Evolutionary conservation across 352 stramenopile genomes (phyloP).

Genomic region (Phytophthora hybrid): DNA sequence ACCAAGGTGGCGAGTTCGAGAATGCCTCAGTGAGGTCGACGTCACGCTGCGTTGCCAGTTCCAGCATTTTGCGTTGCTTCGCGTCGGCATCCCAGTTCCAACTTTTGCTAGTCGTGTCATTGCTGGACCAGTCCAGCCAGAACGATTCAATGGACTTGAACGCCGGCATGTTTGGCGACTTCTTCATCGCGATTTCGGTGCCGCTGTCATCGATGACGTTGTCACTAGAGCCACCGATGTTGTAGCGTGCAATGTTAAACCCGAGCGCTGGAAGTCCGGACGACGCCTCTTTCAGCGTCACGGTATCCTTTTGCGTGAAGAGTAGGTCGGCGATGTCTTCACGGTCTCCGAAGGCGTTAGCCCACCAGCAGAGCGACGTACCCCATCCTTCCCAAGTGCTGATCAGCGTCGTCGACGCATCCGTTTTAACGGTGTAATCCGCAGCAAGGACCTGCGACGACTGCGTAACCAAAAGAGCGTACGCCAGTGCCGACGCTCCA

Average conservation of each 20-base stretch:
- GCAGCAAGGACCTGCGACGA: conserved; percentile 6
- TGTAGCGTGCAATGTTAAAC: conserved; percentile 65
- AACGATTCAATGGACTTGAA: conserved; percentile 57
- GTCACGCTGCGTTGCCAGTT: conserved; percentile 42
- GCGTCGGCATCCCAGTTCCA: conserved; percentile 59
- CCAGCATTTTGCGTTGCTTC: conserved; percentile 49
- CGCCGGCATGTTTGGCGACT: conserved; percentile 52
- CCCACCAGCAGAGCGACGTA: conserved; percentile 65
- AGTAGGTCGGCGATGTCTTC: conserved; percentile 57
- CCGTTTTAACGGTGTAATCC: conserved; percentile 28
- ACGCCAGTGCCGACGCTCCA: conserved; percentile 14
- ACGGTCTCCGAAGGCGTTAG: conserved; percentile 59
- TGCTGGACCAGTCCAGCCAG: conserved; percentile 58
- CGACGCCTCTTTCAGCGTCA: conserved; percentile 31
- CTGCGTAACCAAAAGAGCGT: conserved; percentile 9
- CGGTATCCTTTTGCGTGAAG: conserved; percentile 50
- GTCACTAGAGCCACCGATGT: conserved; percentile 52
- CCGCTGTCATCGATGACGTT: conserved; percentile 50
- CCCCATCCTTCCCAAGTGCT: conserved; percentile 58
- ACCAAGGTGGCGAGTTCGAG: conserved; percentile 68
- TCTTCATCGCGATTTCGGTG: conserved; percentile 44
- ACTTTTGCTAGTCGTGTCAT: conserved; percentile 42
- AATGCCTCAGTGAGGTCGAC: conserved; percentile 55
- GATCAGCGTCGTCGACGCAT: conserved; percentile 29
- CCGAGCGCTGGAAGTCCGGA: conserved; percentile 44